A percentile compares a stretch with the other conserved stretches of the same genome.
These are phyloP conservation scores for Oidiodendron maius DNA, from an alignment of 495 filamentous ascomycete genomes.

Conservation along the genomic window DNA sequence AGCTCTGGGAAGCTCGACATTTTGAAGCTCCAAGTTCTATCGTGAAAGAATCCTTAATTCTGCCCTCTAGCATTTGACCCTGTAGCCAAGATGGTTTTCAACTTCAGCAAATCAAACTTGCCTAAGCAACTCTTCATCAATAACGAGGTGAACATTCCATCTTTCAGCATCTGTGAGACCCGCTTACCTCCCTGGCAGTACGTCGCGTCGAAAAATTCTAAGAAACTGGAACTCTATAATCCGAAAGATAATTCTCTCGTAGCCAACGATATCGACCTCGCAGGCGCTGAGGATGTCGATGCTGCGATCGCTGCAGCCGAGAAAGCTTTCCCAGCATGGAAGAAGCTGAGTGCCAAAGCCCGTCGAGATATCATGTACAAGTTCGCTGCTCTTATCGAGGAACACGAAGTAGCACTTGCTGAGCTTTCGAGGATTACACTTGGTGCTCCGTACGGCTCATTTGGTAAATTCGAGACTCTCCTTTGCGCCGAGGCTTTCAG, in stretches of 20 bases:
- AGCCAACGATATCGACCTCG: slow-evolving; percentile 43
- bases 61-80: too few species aligned
- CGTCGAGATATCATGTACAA: slow-evolving; percentile 69
- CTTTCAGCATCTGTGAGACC: neutral
- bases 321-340: slow-evolving; percentile 70
- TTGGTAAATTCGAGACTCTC: slow-evolving; percentile 24
- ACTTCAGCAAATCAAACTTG: slow-evolving; percentile 29
- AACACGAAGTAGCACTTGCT: slow-evolving; percentile 25
- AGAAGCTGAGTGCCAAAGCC: slow-evolving; percentile 47
- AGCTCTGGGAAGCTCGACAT: too few species aligned
- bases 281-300: slow-evolving; percentile 43
- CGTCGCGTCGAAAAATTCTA: slow-evolving; percentile 31
- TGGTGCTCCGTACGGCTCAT: slow-evolving; percentile 26
- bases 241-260: slow-evolving; percentile 33
- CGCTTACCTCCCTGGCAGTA: slow-evolving; percentile 16
- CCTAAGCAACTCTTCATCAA: slow-evolving; percentile 39
- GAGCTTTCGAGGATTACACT: slow-evolving; percentile 29
- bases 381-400: slow-evolving; percentile 54
- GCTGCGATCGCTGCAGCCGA: slow-evolving; percentile 57
- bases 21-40: too few species aligned
- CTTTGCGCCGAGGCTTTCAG: slow-evolving; percentile 25
- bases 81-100: slow-evolving; percentile 22
- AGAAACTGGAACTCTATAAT: slow-evolving; percentile 34
- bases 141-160: slow-evolving; percentile 27
- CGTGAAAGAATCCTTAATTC: too few species aligned